These are phyloP conservation scores for Zalaria obscura DNA, from an alignment of 2,329 filamentous ascomycete species.

Conservation along the genomic window DNA sequence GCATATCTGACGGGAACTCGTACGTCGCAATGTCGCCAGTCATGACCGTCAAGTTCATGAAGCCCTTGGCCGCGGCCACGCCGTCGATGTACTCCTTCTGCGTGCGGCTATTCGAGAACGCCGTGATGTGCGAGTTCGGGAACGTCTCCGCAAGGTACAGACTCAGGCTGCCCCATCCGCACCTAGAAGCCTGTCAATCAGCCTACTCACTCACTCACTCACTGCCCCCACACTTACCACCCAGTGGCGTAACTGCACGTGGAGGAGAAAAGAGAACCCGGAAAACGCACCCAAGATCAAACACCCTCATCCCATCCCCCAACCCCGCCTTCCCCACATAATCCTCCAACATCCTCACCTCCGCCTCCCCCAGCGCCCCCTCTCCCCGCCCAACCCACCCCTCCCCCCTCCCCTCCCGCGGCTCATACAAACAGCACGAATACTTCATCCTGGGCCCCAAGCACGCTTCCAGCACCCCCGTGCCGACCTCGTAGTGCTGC, in stretches of 20 bases:
- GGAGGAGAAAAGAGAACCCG: no score
- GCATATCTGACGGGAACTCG: conserved; percentile 34
- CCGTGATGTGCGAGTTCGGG: conserved; percentile 47
- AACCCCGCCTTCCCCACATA: conserved; percentile 49
- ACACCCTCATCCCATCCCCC: conserved; percentile 44
- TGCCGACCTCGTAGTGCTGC: conserved; percentile 62
- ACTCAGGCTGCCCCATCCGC: conserved; percentile 53
- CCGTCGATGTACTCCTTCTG: conserved; percentile 54
- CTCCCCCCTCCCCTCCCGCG: conserved; percentile 38
- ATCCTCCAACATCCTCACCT: conserved; percentile 49
- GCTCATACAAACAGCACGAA: conserved; percentile 51
- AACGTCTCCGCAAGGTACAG: conserved; percentile 53
- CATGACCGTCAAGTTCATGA: conserved; percentile 48
- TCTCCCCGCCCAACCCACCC: conserved; percentile 25
- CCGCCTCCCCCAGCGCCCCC: conserved; percentile 25
- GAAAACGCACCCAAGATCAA: conserved; percentile 43
- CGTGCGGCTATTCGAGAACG: conserved; percentile 55
- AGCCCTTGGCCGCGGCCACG: conserved; percentile 39
- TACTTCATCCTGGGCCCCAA: conserved; percentile 62
- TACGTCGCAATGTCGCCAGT: conserved; percentile 54
- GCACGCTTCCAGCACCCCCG: conserved; percentile 45
- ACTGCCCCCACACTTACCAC: background rate
- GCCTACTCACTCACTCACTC: background rate
- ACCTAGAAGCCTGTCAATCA: conserved; percentile 26
- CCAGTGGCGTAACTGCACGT: no score